Evolutionary conservation across 257 asterid genomes (phyloP).

Genomic region (Handroanthus guayacan): DNA sequence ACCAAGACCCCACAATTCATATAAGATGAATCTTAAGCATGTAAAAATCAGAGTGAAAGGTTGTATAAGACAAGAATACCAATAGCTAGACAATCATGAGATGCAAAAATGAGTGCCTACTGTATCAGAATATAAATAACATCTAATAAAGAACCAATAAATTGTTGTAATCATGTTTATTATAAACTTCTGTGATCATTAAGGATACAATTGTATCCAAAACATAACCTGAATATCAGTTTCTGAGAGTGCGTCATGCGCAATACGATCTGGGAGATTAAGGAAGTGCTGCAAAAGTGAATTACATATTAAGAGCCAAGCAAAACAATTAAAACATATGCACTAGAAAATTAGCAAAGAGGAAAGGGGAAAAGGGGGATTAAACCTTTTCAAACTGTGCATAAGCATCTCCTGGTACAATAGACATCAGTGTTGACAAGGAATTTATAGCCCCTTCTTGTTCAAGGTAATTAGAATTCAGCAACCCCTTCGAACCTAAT

Average conservation of each 20-base stretch:
- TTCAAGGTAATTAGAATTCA: conserved; percentile 68
- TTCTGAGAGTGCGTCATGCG: conserved; percentile 77
- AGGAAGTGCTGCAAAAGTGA: conserved; percentile 67
- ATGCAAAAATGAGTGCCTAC: not conserved
- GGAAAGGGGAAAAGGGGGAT: not conserved
- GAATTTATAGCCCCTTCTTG: conserved; percentile 84
- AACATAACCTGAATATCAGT: conserved; percentile 80
- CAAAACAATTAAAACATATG: conserved; percentile 23
- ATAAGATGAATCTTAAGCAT: not conserved
- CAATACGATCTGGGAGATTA: conserved; percentile 74
- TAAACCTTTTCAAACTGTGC: conserved; percentile 87
- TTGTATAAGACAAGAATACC: not conserved
- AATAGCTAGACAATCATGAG: conserved; percentile 23
- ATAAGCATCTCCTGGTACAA: conserved; percentile 82
- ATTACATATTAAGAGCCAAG: conserved; percentile 33
- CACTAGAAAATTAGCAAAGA: conserved; percentile 31
- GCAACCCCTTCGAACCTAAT: conserved; percentile 76
- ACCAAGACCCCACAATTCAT: not conserved
- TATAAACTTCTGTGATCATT: not conserved
- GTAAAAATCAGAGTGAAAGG: not conserved
- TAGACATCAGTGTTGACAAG: conserved; percentile 83
- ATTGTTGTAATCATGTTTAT: conserved; percentile 7
- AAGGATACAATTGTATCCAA: not conserved
- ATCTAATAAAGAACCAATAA: conserved; percentile 5
- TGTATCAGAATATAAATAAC: not conserved